phyloP scores from a whole-genome alignment of 140 eudicot genomes.

The Eryngium alpinum region DNA sequence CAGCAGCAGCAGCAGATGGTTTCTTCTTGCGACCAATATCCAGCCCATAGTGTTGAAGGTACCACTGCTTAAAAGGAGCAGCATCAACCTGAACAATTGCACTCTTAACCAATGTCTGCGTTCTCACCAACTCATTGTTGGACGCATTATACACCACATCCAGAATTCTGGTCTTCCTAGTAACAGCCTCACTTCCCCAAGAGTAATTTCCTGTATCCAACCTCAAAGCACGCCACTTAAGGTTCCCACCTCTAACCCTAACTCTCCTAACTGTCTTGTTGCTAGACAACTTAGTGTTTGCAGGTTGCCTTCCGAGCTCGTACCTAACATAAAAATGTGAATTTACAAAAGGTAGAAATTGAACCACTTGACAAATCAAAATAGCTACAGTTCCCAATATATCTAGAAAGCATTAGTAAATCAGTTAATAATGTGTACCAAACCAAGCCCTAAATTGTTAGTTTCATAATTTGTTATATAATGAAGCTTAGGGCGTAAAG shows the following conservation, averaged over 20 bases:
- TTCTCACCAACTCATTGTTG: conserved; percentile 48
- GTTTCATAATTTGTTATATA: no score
- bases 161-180: conserved; percentile 44
- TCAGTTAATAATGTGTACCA: no score
- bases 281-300: conserved; percentile 40
- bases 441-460: no score
- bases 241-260: conserved; percentile 47
- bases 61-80: conserved; percentile 47
- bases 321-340: conserved; percentile 21
- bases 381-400: not conserved
- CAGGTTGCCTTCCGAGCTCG: conserved; percentile 49
- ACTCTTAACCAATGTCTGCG: conserved; percentile 40
- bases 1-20: conserved; percentile 19
- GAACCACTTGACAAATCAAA: not conserved
- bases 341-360: not conserved
- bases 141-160: conserved; percentile 51
- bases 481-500: no score
- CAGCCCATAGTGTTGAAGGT: conserved; percentile 44
- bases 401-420: no score
- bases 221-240: conserved; percentile 53
- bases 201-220: conserved; percentile 47
- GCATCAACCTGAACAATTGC: conserved; percentile 54
- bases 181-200: conserved; percentile 53
- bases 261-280: conserved; percentile 49
- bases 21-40: conserved; percentile 51